These are phyloP conservation scores for Sclerotinia minor DNA, from an alignment of 2,329 filamentous ascomycete genomes.

Conservation along the genomic window DNA sequence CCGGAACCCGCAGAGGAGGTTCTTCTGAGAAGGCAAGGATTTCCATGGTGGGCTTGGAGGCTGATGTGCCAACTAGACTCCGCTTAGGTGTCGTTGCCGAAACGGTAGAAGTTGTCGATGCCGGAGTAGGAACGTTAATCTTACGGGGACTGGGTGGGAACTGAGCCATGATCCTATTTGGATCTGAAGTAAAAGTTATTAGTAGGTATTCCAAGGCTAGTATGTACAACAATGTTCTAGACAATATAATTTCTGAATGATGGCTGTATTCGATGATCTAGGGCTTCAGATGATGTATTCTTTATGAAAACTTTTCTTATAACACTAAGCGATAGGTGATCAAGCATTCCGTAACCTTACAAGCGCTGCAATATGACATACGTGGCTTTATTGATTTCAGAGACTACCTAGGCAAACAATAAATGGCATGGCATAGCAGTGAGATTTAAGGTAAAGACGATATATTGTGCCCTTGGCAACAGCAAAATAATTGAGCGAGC, in stretches of 20 bases:
- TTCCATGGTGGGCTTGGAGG: slow-evolving; percentile 12
- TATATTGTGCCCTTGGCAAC: slow-evolving; percentile 5
- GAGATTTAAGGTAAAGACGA: neutral
- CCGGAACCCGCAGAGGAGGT: slow-evolving; percentile 30
- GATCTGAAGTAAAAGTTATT: slow-evolving; percentile 25
- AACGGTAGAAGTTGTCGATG: slow-evolving; percentile 4
- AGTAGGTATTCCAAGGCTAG: slow-evolving; percentile 27
- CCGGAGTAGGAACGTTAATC: neutral
- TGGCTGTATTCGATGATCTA: neutral
- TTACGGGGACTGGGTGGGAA: neutral
- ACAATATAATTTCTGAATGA: neutral
- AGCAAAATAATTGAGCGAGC: neutral
- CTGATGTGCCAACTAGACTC: neutral
- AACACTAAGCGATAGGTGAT: neutral
- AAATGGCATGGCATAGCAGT: neutral
- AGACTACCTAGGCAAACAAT: slow-evolving; percentile 7
- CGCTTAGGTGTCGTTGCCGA: neutral
- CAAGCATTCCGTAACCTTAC: neutral
- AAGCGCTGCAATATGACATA: neutral
- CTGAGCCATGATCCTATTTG: slow-evolving; percentile 1
- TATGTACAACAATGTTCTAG: neutral
- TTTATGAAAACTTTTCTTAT: neutral
- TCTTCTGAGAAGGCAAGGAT: neutral
- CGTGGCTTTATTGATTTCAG: neutral
- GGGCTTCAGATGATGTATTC: neutral